A percentile compares a stretch with the other conserved stretches of the same genome.
These are phyloP conservation scores for Talaromyces pinophilus DNA, from an alignment of 2,329 filamentous ascomycete genomes.

Conservation along the genomic window DNA sequence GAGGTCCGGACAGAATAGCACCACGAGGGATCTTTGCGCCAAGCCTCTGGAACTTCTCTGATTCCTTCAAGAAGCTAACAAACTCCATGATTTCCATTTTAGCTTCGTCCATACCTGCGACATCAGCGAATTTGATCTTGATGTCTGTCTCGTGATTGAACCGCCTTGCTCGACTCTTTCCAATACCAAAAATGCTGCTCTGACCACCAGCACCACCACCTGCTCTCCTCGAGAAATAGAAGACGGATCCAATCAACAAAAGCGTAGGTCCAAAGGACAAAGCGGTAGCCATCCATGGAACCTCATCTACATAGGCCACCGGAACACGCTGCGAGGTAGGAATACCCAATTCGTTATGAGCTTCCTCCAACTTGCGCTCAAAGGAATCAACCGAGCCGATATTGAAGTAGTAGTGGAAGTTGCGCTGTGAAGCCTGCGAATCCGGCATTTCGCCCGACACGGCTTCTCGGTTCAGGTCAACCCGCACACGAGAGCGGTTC, in stretches of 20 bases:
- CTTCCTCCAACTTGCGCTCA: constrained; percentile 82
- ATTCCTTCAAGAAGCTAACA: constrained; percentile 93
- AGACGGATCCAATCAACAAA: constrained; percentile 78
- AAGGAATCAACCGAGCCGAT: constrained; percentile 95
- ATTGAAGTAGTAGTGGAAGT: constrained; percentile 87
- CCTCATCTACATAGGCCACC: constrained; percentile 80
- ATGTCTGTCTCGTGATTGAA: constrained; percentile 97
- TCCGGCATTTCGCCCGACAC: constrained; percentile 73
- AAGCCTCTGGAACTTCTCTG: constrained; percentile 86
- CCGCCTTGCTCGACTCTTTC: constrained; percentile 91
- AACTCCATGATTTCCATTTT: constrained; percentile 99
- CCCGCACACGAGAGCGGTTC: constrained; percentile 73
- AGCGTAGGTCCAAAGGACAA: constrained; percentile 84
- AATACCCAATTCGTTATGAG: constrained; percentile 83
- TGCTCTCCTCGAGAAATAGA: constrained; percentile 77
- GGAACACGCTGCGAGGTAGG: constrained; percentile 87
- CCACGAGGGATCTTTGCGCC: constrained; percentile 97
- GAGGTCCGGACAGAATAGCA: constrained; percentile 94
- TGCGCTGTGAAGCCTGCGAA: constrained; percentile 65
- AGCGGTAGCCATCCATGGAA: constrained; percentile 69
- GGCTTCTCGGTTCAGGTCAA: constrained; percentile 76
- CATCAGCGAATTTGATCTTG: constrained; percentile 95
- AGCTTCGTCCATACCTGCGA: constrained; percentile 96
- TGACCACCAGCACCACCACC: constrained; percentile 64
- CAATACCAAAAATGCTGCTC: constrained; percentile 90